These are phyloP conservation scores for Thyridium curvatum DNA, from an alignment of 2,329 filamentous ascomycete genomes.

Conservation along the genomic window DNA sequence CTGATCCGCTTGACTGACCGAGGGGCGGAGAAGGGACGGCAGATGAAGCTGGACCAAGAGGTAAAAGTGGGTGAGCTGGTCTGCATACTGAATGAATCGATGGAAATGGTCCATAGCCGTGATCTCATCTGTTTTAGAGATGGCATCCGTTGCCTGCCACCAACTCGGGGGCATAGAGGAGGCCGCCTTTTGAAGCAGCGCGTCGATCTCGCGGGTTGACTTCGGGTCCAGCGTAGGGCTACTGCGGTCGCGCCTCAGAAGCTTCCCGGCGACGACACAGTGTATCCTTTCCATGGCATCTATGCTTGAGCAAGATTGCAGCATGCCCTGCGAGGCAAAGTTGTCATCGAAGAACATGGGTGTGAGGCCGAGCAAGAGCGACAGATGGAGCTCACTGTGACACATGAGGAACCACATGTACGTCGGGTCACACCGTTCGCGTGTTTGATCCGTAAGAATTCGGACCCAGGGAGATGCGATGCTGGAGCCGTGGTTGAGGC, in stretches of 20 bases:
- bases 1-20: slow-evolving; percentile 9
- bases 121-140: slow-evolving; percentile 1
- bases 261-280: slow-evolving; percentile 22
- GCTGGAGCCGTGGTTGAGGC: slow-evolving; percentile 4
- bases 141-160: slow-evolving; percentile 32
- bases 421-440: slow-evolving; percentile 20
- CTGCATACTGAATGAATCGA: slow-evolving; percentile 8
- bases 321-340: slow-evolving; percentile 16
- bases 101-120: too few relatives aligned
- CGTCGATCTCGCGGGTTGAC: slow-evolving; percentile 27
- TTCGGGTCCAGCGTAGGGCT: slow-evolving; percentile 6
- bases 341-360: slow-evolving; percentile 22
- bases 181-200: slow-evolving; percentile 26
- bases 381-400: slow-evolving; percentile 38
- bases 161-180: slow-evolving; percentile 31
- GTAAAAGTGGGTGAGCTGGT: slow-evolving; percentile 35
- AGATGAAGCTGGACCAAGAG: slow-evolving; percentile 36
- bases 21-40: slow-evolving; percentile 32
- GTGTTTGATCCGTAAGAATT: slow-evolving; percentile 18
- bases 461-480: slow-evolving; percentile 17
- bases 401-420: slow-evolving; percentile 40
- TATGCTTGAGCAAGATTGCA: slow-evolving; percentile 19
- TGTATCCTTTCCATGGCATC: slow-evolving; percentile 29
- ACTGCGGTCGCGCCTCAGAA: slow-evolving; percentile 27
- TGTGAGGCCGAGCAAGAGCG: slow-evolving; percentile 38